Percentiles rank a stretch among this genome's conserved stretches.
phyloP scores from a whole-genome alignment of 2,329 filamentous ascomycete genomes.

The Cladosporium oxysporum region DNA sequence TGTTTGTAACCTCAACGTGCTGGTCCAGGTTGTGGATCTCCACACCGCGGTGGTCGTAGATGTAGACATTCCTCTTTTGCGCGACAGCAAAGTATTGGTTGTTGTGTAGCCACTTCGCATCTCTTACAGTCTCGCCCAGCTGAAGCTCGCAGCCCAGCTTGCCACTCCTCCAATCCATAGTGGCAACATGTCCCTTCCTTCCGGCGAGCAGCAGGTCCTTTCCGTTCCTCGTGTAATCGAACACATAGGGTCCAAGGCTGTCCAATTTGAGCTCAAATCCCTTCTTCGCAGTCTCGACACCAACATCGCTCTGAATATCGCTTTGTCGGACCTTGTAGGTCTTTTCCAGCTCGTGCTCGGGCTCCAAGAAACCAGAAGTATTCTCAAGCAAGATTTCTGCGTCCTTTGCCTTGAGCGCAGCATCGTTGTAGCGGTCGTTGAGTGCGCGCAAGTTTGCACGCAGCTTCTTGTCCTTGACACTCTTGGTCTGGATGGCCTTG shows the following conservation, averaged over 20 bases:
- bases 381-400: constrained; percentile 93
- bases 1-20: constrained; percentile 85
- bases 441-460: constrained; percentile 75
- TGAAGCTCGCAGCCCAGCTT: constrained; percentile 91
- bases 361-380: constrained; percentile 78
- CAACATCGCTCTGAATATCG: constrained; percentile 74
- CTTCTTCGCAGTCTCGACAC: constrained; percentile 85
- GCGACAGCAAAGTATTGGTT: constrained; percentile 93
- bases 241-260: constrained; percentile 79
- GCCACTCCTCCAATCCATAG: constrained; percentile 93
- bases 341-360: constrained; percentile 82
- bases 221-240: constrained; percentile 88
- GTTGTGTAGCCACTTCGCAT: constrained; percentile 91
- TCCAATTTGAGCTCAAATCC: constrained; percentile 86
- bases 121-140: constrained; percentile 83
- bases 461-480: constrained; percentile 86
- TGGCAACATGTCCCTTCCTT: constrained; percentile 90
- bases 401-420: constrained; percentile 83
- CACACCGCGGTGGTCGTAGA: constrained; percentile 88
- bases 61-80: constrained; percentile 95
- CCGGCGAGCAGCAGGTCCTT: constrained; percentile 82
- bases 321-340: constrained; percentile 92
- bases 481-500: constrained; percentile 68
- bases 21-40: constrained; percentile 90
- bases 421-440: constrained; percentile 80